Conservation (phyloP, 169 alveolate genomes). For the Plasmodium gallinaceum region DNA sequence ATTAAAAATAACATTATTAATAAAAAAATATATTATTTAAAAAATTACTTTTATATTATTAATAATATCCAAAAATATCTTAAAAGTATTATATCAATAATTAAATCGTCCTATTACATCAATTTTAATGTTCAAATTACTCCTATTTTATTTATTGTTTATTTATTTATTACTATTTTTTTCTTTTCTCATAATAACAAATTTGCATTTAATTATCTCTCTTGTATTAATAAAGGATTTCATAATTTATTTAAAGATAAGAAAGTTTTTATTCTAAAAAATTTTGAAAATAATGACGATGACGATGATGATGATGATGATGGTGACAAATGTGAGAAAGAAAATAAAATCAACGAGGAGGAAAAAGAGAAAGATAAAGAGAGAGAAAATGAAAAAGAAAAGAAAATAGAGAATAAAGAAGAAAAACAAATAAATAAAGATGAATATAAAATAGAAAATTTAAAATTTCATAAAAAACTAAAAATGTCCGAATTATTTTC, state of each 20-base stretch:
- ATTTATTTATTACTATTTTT: constrained; percentile 63
- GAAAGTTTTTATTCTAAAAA: neutral
- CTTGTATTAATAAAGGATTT: constrained; percentile 49
- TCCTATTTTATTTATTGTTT: constrained; percentile 56
- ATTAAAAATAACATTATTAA: constrained; percentile 43
- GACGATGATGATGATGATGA: constrained; percentile 6
- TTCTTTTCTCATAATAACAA: constrained; percentile 69
- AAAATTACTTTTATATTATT: constrained; percentile 63
- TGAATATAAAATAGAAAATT: constrained; percentile 13
- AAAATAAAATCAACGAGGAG: neutral
- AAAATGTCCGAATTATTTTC: constrained; percentile 48
- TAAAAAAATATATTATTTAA: constrained; percentile 24
- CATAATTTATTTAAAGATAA: constrained; percentile 30
- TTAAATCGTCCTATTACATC: constrained; percentile 69
- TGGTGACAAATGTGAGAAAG: neutral
- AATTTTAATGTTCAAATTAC: constrained; percentile 70
- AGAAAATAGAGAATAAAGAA: neutral
- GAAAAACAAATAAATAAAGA: neutral
- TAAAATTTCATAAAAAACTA: constrained; percentile 41
- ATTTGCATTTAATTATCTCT: constrained; percentile 51
- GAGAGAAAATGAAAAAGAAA: neutral
- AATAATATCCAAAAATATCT: constrained; percentile 63
- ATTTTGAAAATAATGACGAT: neutral
- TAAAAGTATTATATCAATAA: constrained; percentile 17
- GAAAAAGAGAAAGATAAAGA: neutral